phyloP scores from a whole-genome alignment of 2,329 filamentous ascomycete species.

The Aspergillus transmontanensis region DNA sequence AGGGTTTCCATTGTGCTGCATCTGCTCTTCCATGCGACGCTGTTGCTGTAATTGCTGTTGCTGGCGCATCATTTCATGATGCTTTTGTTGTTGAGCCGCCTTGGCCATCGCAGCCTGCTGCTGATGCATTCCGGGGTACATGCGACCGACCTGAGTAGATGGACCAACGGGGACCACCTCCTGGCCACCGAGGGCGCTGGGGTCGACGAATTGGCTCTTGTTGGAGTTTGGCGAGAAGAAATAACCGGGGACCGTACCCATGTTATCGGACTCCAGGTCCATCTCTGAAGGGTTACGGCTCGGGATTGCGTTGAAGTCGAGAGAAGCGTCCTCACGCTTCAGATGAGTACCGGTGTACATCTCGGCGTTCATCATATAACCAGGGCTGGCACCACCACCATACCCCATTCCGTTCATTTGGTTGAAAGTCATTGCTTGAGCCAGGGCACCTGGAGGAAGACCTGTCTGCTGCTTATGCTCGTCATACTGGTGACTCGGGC shows the following conservation, averaged over 20 bases:
- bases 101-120: slow-evolving; percentile 79
- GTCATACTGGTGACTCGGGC: slow-evolving; percentile 92
- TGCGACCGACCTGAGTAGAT: slow-evolving; percentile 65
- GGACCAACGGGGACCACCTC: slow-evolving; percentile 58
- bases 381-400: slow-evolving; percentile 36
- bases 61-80: slow-evolving; percentile 62
- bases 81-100: slow-evolving; percentile 67
- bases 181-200: slow-evolving; percentile 68
- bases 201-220: slow-evolving; percentile 67
- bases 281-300: slow-evolving; percentile 58
- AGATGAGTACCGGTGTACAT: slow-evolving; percentile 57
- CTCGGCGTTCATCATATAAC: slow-evolving; percentile 58
- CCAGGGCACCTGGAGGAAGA: slow-evolving; percentile 80
- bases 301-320: slow-evolving; percentile 72
- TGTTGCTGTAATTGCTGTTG: slow-evolving; percentile 45
- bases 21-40: slow-evolving; percentile 31
- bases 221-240: slow-evolving; percentile 59
- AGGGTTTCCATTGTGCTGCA: slow-evolving; percentile 26
- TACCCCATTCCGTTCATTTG: slow-evolving; percentile 52
- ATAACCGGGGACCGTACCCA: slow-evolving; percentile 60
- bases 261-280: slow-evolving; percentile 72
- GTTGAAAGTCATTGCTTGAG: slow-evolving; percentile 78
- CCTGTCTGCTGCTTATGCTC: slow-evolving; percentile 95
- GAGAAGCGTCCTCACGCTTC: slow-evolving; percentile 44
- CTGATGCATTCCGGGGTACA: slow-evolving; percentile 93